Base-by-base conservation (phyloP, 2,329 filamentous ascomycete genomes). In the Cladophialophora yegresii region DNA sequence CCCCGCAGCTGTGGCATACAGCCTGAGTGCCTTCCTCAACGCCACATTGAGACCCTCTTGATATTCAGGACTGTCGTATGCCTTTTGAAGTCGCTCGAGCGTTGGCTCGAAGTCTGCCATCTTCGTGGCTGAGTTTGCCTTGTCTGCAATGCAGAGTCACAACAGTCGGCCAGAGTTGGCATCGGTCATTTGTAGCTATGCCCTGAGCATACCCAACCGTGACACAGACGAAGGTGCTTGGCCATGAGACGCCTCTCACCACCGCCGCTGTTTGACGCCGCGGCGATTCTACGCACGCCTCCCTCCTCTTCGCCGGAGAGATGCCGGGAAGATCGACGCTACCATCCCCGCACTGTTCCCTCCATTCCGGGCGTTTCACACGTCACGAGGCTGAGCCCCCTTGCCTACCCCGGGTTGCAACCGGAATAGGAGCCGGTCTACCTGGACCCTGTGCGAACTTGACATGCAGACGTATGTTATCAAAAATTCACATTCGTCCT, bases 301-400 rank as follows among this genome's bases (percentile, higher is more conserved):
- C 36, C 22, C 32, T 10, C 23, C 13, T 54, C 23, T 3, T 22
- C 16, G 9, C 26, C 56, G 56, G 56, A 50, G 43, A 49, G 56
- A 58, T 58, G 56, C 56, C 56, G 56, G 43, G n/a, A 8, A 36
- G 47, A 51, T 59, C 30, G 32, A 59, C 57, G 1, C 8, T n/a
- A 28, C 12, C 28, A 13, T 36, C 57, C 57, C 57, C 57, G 57
- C 57, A 40, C 45, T 40, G 51, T 22, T 45, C 57, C 57, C 43
- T 26, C 30, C n/a, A 16, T 22, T 59, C 5, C 9, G n/a, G 43
- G 22, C 23, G 13, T n/a, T 16, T 40, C 36, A 13, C 20, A 51
- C 28, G 28, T 51, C 56, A 59, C 56, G 57, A 59, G 57, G 57
- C 57, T 59, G 57, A 53, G 33, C 57, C 57, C 53, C 40, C 47